These are phyloP conservation scores for Breynia disticha DNA, from an alignment of 441 rosid species.

Conservation along the genomic window DNA sequence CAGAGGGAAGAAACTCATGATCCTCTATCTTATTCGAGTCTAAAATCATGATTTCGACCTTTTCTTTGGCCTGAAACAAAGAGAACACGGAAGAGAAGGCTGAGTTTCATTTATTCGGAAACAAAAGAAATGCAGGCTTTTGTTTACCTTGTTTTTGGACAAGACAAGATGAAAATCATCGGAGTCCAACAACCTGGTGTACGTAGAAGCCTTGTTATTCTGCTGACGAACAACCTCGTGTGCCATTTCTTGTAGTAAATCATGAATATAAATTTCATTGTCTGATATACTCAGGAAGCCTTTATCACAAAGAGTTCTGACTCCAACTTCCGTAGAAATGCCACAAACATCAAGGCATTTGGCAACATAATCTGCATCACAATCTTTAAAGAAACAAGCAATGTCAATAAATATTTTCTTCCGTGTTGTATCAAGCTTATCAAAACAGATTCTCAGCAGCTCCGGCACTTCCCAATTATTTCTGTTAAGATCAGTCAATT, in stretches of 20 bases:
- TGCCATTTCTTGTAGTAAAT: slow-evolving; percentile 18
- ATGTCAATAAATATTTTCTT: slow-evolving; percentile 1
- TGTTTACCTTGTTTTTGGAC: background rate
- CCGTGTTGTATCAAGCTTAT: background rate
- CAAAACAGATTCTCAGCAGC: background rate
- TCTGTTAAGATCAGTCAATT: background rate
- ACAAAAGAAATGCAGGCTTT: background rate
- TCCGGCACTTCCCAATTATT: background rate
- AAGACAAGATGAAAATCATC: slow-evolving; percentile 8
- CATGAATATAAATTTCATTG: background rate
- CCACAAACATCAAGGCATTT: background rate
- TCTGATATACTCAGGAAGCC: background rate
- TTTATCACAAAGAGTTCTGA: background rate
- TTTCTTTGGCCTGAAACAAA: slow-evolving; percentile 11
- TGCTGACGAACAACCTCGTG: slow-evolving; percentile 13
- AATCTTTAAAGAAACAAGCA: background rate
- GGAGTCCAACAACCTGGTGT: slow-evolving; percentile 12
- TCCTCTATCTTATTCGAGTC: slow-evolving; percentile 11
- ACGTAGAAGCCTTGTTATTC: slow-evolving; percentile 9
- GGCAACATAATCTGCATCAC: background rate
- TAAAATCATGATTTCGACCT: slow-evolving; percentile 16
- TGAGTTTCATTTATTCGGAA: background rate
- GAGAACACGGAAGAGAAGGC: background rate
- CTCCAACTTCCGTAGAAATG: background rate
- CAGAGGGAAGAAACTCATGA: background rate